Evolutionary conservation across 2,329 filamentous ascomycete genomes (phyloP), one percentile per base, ranked within the genome.

Genomic region (Berkeleyomyces basicola): DNA sequence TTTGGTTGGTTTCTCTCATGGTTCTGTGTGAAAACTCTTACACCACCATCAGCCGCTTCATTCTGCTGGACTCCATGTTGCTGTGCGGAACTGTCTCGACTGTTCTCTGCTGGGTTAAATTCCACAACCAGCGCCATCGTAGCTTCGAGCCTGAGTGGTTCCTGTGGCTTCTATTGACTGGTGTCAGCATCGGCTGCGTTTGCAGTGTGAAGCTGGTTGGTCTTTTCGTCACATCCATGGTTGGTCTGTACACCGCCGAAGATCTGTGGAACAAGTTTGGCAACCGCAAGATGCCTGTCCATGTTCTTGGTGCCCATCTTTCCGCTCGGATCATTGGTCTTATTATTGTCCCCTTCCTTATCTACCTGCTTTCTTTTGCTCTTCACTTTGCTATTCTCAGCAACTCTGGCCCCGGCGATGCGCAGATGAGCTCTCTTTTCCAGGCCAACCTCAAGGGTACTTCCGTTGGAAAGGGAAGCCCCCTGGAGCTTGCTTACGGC

Each of bases 341-440:
- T 65, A 99, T 99, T 66, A 71, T 96, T 66, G 81, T 99, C 59
- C 93, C 93, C 5, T 78, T 95, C 70, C 77, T 92, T 64, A 90
- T 99, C 69, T 99, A 99, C 77, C 85, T 96, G 76, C 85, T 96
- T 72, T 95, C 90, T 51, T 99, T 99, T 74, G 95, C 88, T 69
- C 76, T 96, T 61, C 93, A 99, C 76, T 99, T 99, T 74, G 80
- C 90, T 66, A 89, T 99, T 66, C 82, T 99, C 64, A 89, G 95
- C 74, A 92, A 90, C 75, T 92, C 86, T 69, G 93, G 93, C 23
- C 93, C 95, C 6, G 93, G 93, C 62, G 93, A 99, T 77, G 93
- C 93, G n/a, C 93, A 99, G 75, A 99, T 99, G 93, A 96, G 91
- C 77, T 99, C 93, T 36, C 83, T 99, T 59, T 99, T 99, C 82